phyloP scores from a whole-genome alignment of 208 protist genomes.

The Leishmania tarentolae region DNA sequence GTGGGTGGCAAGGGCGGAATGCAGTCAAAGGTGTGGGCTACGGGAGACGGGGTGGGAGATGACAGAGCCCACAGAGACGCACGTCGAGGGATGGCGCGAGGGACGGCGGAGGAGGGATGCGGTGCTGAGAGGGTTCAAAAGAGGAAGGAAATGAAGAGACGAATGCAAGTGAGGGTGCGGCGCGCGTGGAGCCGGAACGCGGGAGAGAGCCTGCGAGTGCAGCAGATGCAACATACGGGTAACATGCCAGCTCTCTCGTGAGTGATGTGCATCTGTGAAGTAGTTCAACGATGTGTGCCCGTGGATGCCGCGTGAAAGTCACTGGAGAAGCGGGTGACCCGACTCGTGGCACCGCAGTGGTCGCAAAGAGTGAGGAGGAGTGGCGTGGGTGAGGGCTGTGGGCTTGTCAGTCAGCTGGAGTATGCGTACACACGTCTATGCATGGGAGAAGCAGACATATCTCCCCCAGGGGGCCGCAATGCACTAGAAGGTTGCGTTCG shows the following conservation, averaged over 20 bases:
- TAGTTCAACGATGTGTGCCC: neutral
- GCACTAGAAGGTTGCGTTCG: neutral
- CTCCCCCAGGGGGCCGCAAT: no score
- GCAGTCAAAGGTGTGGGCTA: neutral
- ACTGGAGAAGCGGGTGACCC: neutral
- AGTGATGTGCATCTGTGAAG: neutral
- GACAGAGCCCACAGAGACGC: neutral
- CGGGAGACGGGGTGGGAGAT: neutral
- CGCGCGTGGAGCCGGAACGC: no score
- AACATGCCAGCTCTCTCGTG: neutral
- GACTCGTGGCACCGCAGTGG: neutral
- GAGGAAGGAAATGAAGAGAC: neutral
- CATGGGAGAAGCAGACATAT: neutral
- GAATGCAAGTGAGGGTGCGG: neutral
- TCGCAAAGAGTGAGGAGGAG: neutral
- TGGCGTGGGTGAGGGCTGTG: no score
- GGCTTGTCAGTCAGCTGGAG: neutral
- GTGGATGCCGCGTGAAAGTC: neutral
- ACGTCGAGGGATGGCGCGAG: neutral
- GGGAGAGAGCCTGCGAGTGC: neutral
- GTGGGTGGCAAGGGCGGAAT: neutral
- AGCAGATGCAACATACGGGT: neutral
- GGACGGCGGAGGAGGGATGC: neutral
- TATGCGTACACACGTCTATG: neutral
- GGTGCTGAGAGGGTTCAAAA: neutral